Evolutionary conservation across 371 early-diverging fungal genomes (phyloP).

Genomic region (Sanchytrium tribonematis): DNA sequence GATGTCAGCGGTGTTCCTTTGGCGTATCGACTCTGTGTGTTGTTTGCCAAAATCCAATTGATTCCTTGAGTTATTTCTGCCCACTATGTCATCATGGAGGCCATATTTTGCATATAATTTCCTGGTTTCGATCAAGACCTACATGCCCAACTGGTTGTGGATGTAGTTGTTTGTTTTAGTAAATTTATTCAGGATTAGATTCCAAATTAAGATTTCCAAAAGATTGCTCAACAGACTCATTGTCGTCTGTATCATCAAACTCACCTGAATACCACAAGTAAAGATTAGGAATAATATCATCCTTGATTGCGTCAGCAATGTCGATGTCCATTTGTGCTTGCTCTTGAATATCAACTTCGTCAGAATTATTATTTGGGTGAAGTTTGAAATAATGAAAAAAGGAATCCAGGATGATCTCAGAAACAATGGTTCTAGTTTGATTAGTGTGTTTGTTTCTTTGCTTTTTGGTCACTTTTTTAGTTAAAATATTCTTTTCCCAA

Average conservation of each 20-base stretch:
- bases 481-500: background rate
- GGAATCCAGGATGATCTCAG: background rate
- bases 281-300: background rate
- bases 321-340: background rate
- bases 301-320: background rate
- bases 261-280: background rate
- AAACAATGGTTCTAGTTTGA: background rate
- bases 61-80: background rate
- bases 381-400: background rate
- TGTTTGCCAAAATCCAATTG: background rate
- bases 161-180: background rate
- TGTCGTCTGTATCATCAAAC: background rate
- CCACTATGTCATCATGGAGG: background rate
- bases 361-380: background rate
- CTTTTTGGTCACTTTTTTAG: background rate
- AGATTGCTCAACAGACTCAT: no score
- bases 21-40: background rate
- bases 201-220: no score
- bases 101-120: background rate
- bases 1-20: background rate
- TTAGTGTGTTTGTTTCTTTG: background rate
- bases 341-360: no score
- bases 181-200: background rate
- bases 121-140: background rate
- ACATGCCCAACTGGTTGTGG: background rate